Base-by-base conservation (phyloP, 768 basidiomycete genomes). In the Boletus edulis region DNA sequence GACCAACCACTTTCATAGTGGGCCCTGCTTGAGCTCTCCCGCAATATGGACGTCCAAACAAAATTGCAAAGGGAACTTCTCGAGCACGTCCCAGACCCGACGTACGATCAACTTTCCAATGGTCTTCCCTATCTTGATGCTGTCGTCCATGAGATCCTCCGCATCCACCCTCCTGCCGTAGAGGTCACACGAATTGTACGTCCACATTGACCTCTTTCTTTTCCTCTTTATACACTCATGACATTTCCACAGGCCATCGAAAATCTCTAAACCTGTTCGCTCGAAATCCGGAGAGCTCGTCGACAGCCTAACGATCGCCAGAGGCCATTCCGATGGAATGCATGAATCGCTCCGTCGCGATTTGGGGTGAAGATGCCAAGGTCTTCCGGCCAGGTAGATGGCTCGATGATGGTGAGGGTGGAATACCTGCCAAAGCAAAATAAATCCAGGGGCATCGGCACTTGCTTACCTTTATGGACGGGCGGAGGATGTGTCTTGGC, bases 61-160 rank as follows among this genome's bases (percentile, higher is more conserved):
- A 77, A 70, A 32, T 64, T 86, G 11, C 76, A 83, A 37, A 70
- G 77, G 3, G 83, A 86, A 42, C 72, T 86, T 11, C 55, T 71
- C 5, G 65, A 71, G n/a, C 76, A 78, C 45, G 65, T 61, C 7
- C 43, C 59, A 17, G 83, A 85, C 62, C 81, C 82, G 17, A 78
- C 76, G 3, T 83, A 77, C 67, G 82, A 84, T 29, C 76, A 83
- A 55, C 71, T 85, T 1, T 75, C 69, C 2, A 73, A 76, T 4
- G 69, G 51, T 10, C 66, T 86, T 12, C 82, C 82, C 0, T 83
- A 80, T 63, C 78, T 85, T 6, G 81, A 84, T 57, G 78, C 79
- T 0, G 69, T 79, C 7, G 73, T 75, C 3, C 75, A 75, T 38
- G 80, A 81, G 58, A 67, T 64, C 1, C 69, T 81, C 15, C 70